Evolutionary conservation across 495 filamentous ascomycete species (phyloP), one percentile per base, ranked within the genome.

Genomic region (Rostrohypoxylon terebratum): DNA sequence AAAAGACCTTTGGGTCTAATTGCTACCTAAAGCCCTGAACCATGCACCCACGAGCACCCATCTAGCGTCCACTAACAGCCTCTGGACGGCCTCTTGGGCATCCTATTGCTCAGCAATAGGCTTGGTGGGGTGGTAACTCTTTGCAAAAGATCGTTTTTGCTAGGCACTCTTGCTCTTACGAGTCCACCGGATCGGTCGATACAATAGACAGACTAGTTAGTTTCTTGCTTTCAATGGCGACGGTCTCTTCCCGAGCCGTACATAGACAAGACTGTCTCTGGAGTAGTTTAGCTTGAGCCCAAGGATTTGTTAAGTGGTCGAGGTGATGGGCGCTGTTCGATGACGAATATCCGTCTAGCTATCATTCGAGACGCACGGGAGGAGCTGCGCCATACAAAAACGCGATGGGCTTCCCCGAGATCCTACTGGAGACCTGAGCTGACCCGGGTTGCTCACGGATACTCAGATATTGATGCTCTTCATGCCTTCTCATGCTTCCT

Each of bases 161-260:
- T 64, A 77, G 74, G 66, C 67, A 77, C 57, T 76, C 48, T 76
- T 44, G 48, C 61, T 68, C 73, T 76, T 68, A 69, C 71, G 71
- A 76, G 59, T 70, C 68, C 68, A 66, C 75, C 64, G 59, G 73
- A 74, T 76, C 68, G 71, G 76, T 74, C 74, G 73, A 78, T 72
- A 75, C 71, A 72, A 71, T 69, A 66, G 62, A 77, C 67, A 66
- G 62, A 77, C 67, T 70, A 63, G 67, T 67, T 58, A 44, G 64
- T 57, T 51, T 68, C 59, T 51, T 77, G 73, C 66, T 72, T 72
- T 63, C 69, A 23, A 65, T 58, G 59, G 44, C 64, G 58, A 75
- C 59, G 51, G 33, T 59, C 60, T 50, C 51, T 73, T 51, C 62
- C 68, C 60, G 54, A 51, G 60, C 40, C 50, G 59, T 65, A 59